A percentile compares a stretch with the other conserved stretches of the same genome.
Conservation (phyloP, 345 rosid genomes). For the Hevea brasiliensis region DNA sequence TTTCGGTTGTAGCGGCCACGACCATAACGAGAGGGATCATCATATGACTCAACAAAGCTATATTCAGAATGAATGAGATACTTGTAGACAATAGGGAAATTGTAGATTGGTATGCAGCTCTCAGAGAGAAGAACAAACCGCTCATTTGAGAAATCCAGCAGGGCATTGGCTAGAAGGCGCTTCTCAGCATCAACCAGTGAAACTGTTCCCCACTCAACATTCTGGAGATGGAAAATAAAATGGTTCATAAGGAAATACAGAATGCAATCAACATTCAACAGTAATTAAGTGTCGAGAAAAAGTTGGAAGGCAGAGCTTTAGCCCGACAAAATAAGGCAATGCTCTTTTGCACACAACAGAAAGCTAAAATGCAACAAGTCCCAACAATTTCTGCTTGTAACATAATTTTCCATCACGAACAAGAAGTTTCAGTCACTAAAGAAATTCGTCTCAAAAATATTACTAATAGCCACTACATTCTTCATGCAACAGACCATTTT, state of each 20-base stretch:
- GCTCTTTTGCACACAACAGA: not conserved
- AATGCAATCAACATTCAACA: not conserved
- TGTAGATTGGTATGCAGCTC: conserved; percentile 89
- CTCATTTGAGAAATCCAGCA: conserved; percentile 83
- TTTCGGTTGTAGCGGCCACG: conserved; percentile 87
- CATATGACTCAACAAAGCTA: conserved; percentile 87
- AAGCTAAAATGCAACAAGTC: not conserved
- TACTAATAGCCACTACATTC: not conserved
- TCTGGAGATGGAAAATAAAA: conserved; percentile 38
- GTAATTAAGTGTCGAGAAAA: not conserved
- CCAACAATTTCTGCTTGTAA: not conserved
- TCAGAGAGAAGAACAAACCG: conserved; percentile 90
- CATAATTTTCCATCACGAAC: no score
- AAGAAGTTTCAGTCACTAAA: not conserved
- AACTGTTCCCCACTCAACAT: conserved; percentile 79
- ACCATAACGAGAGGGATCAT: conserved; percentile 82
- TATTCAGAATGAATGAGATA: conserved; percentile 64
- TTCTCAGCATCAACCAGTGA: conserved; percentile 76
- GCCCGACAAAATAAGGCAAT: not conserved
- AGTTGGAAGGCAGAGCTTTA: not conserved
- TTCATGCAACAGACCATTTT: not conserved
- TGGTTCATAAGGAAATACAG: not conserved
- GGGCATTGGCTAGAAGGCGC: conserved; percentile 86
- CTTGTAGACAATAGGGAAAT: conserved; percentile 73
- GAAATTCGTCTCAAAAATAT: not conserved